Base-by-base conservation (phyloP, 2,329 filamentous ascomycete species). In the Fusarium vanettenii region DNA sequence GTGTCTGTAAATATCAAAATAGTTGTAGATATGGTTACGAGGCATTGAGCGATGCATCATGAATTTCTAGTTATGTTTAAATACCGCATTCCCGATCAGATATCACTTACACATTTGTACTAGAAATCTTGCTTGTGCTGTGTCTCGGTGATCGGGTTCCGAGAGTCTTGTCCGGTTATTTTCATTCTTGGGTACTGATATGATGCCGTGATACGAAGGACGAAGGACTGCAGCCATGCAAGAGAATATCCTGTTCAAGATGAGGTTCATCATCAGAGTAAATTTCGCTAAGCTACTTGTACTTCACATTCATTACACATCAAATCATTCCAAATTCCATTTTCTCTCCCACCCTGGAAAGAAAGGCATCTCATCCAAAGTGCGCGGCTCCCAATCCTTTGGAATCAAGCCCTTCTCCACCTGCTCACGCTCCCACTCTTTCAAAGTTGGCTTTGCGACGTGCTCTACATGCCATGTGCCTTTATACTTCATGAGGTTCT, bases 381-480 rank as follows among this genome's bases (percentile, higher is more conserved):
- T 97, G 61, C 85, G 84, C 3, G 89, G 88, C 76, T 92, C 87
- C 94, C 93, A 95, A 22, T 87, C 87, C 69, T 84, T 83, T 61
- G 88, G 85, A 6, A 94, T 85, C 66, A 92, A 33, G 0, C 92
- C 92, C 11, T 85, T 87, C 57, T 89, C 87, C 11, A 90, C 84
- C 83, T 97, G 94, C 81, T 93, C 92, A 55, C 82, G 84, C 48
- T 89, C 89, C 84, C 89, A 97, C 72, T 85, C 80, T 76, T 91
- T 88, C 70, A 97, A 78, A 0, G 87, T 86, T 0, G 93, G 92
- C 59, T 94, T 84, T 0, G 91, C 89, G 0, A 95, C 88, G 82
- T 95, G 92, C 80, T 95, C 91, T 2, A 92, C 91, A 82, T 95
- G 93, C 91, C 92, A 94, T 0, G 92, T 93, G n/a, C 88, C 90